Evolutionary conservation across 2,329 filamentous ascomycete species (phyloP).

Genomic region (Ophiostoma piceae): DNA sequence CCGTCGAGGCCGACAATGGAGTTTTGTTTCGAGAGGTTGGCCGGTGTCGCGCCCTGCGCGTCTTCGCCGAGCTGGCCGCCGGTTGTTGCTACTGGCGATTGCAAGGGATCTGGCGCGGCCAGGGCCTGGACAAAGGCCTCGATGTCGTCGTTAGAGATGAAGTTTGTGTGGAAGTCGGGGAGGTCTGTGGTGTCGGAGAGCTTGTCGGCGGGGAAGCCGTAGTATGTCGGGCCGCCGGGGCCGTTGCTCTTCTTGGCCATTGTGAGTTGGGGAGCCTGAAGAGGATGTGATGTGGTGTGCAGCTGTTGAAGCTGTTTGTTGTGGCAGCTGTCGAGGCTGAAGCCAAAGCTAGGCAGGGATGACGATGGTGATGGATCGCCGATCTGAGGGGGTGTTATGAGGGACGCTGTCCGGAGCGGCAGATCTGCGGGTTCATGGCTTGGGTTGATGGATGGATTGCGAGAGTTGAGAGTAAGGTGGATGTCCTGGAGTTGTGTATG

Average conservation of each 20-base stretch:
- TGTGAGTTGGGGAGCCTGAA: neutral
- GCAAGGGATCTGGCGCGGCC: slow-evolving; percentile 69
- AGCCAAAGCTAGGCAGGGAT: neutral
- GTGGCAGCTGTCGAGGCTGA: neutral
- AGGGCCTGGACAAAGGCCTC: slow-evolving; percentile 75
- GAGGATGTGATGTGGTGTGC: neutral
- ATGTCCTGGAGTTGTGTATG: neutral
- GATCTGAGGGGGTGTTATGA: neutral
- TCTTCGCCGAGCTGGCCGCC: slow-evolving; percentile 42
- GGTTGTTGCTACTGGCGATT: slow-evolving; percentile 41
- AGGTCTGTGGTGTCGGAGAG: slow-evolving; percentile 63
- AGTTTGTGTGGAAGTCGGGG: slow-evolving; percentile 76
- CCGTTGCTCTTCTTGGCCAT: slow-evolving; percentile 21
- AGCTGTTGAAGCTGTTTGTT: neutral
- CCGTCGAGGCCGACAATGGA: slow-evolving; percentile 36
- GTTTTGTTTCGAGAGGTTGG: slow-evolving; percentile 39
- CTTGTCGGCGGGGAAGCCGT: slow-evolving; percentile 57
- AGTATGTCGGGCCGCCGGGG: slow-evolving; percentile 30
- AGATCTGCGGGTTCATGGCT: neutral
- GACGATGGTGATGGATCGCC: neutral
- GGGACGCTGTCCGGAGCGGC: slow-evolving; percentile 6
- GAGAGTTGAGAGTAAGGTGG: neutral
- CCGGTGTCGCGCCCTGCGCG: slow-evolving; percentile 34
- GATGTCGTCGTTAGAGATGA: slow-evolving; percentile 67
- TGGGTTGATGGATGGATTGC: neutral